A percentile compares a stretch with the other conserved stretches of the same genome.
These are phyloP conservation scores for Candida neerlandica DNA, from an alignment of 1,139 yeast genomes.

Conservation along the genomic window DNA sequence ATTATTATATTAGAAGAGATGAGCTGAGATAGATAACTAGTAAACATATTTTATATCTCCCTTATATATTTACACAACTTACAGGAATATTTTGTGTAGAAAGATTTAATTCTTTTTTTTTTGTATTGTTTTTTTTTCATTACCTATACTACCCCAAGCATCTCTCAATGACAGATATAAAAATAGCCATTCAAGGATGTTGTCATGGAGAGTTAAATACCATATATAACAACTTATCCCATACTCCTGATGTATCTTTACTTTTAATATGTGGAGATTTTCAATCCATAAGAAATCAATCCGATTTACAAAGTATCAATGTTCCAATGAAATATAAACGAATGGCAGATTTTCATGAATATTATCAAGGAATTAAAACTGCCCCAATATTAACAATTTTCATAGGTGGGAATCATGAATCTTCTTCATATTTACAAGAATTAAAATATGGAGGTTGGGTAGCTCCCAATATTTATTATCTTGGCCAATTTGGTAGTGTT, in stretches of 20 bases:
- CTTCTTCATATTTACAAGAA: conserved; percentile 75
- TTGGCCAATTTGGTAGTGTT: conserved; percentile 78
- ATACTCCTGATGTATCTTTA: conserved; percentile 49
- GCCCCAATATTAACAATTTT: conserved; percentile 84
- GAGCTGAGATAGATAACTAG: too few species aligned
- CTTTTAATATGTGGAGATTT: conserved; percentile 87
- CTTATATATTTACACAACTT: too few species aligned
- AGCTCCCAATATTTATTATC: conserved; percentile 84
- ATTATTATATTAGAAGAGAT: too few species aligned
- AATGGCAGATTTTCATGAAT: conserved; percentile 78
- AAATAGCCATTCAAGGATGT: conserved; percentile 85
- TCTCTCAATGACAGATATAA: conserved; percentile 6
- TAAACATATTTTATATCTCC: not conserved
- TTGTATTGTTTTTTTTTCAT: not conserved
- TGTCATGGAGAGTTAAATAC: conserved; percentile 80
- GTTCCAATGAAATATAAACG: conserved; percentile 57
- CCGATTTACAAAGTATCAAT: conserved; percentile 69
- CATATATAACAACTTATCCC: conserved; percentile 50
- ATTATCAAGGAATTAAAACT: conserved; percentile 57
- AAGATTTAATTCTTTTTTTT: too few species aligned
- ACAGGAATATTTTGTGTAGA: too few species aligned
- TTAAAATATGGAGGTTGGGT: conserved; percentile 92
- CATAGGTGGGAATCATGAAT: conserved; percentile 96
- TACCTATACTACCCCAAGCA: not conserved
- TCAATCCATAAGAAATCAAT: conserved; percentile 65